Evolutionary conservation across 148 eudicot genomes (phyloP).

Genomic region (Selenicereus undatus): DNA sequence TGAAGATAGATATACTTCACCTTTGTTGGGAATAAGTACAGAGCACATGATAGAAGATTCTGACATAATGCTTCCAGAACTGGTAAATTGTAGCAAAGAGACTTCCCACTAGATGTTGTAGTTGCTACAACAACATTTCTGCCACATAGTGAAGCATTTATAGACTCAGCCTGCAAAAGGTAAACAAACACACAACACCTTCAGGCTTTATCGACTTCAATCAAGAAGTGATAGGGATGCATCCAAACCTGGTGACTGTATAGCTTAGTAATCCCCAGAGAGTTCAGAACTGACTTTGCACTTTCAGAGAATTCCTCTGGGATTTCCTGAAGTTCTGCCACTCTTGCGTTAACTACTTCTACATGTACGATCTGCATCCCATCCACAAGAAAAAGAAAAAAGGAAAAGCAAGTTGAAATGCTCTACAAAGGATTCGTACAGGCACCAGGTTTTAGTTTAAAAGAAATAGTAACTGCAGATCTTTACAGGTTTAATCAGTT

Average conservation of each 20-base stretch:
- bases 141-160: constrained; percentile 78
- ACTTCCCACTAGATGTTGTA: constrained; percentile 97
- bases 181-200: constrained; percentile 14
- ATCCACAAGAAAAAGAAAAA: not conserved
- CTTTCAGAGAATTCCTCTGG: constrained; percentile 67
- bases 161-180: constrained; percentile 66
- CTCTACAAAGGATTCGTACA: not conserved
- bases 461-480: not conserved
- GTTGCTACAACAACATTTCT: constrained; percentile 86
- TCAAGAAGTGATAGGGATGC: constrained; percentile 7
- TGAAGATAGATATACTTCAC: constrained; percentile 25
- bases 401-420: not conserved
- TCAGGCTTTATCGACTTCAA: not conserved
- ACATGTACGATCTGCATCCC: constrained; percentile 74
- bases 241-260: constrained; percentile 82
- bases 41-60: constrained; percentile 66
- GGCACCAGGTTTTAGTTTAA: not conserved
- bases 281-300: constrained; percentile 48
- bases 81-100: constrained; percentile 97
- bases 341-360: constrained; percentile 69
- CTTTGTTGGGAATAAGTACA: constrained; percentile 95
- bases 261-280: constrained; percentile 65
- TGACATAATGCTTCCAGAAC: constrained; percentile 72
- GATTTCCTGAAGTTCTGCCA: constrained; percentile 57
- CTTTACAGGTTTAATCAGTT: constrained; percentile 1